These are phyloP conservation scores for Alternaria brassicae DNA, from an alignment of 2,329 filamentous ascomycete genomes.

Conservation along the genomic window DNA sequence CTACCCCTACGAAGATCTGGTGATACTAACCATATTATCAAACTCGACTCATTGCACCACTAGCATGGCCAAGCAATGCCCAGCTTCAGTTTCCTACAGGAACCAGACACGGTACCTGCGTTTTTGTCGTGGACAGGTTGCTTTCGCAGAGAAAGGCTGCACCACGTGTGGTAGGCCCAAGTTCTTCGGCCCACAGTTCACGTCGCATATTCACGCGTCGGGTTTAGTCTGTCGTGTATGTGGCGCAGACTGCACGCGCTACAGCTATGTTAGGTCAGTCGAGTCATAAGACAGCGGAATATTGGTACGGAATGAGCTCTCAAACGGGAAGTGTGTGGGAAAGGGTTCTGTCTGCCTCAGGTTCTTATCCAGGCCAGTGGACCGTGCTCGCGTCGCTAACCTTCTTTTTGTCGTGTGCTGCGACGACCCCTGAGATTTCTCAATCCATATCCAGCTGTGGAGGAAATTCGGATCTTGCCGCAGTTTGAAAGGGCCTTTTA, in stretches of 20 bases:
- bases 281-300: neutral
- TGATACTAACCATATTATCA: neutral
- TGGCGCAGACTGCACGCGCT: slow-evolving; percentile 1
- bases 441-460: neutral
- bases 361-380: neutral
- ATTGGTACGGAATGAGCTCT: slow-evolving; percentile 1
- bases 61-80: slow-evolving; percentile 4
- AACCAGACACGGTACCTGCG: neutral
- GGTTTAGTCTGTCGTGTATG: neutral
- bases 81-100: neutral
- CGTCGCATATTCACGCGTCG: neutral
- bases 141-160: neutral
- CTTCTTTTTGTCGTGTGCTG: neutral
- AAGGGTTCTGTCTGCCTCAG: slow-evolving; percentile 5
- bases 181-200: neutral
- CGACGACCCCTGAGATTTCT: neutral
- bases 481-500: slow-evolving; percentile 1
- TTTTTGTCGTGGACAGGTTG: neutral
- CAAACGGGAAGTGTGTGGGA: neutral
- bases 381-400: neutral
- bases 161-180: neutral
- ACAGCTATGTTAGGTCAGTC: neutral
- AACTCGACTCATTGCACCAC: neutral
- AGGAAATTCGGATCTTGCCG: neutral
- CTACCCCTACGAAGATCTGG: slow-evolving; percentile 2